Evolutionary conservation across 305 asterid species (phyloP).

Genomic region (Fraxinus platypoda): DNA sequence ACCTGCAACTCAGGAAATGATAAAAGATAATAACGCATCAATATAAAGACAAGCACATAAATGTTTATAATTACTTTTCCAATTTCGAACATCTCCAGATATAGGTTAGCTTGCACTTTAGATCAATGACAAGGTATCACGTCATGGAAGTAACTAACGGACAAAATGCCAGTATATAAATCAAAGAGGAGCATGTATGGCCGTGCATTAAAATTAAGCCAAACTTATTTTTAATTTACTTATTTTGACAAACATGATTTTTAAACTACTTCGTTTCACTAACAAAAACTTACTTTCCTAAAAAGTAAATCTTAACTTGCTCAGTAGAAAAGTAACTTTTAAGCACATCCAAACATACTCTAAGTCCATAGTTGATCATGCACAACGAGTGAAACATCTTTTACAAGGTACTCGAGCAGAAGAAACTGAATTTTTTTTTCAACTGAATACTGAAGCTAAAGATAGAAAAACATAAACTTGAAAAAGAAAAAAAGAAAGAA

Average conservation of each 20-base stretch:
- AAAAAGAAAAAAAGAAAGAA: not conserved
- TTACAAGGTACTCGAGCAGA: not conserved
- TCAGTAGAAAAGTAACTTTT: not conserved
- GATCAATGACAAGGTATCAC: not conserved
- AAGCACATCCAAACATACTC: not conserved
- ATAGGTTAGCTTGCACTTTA: not conserved
- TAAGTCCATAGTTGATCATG: not conserved
- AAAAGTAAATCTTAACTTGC: not conserved
- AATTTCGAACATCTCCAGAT: not conserved
- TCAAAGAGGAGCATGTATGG: not conserved
- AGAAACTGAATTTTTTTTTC: not conserved
- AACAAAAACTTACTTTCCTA: not conserved
- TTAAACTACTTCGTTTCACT: not conserved
- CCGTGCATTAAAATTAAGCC: not conserved
- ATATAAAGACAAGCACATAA: not conserved
- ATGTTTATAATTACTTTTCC: not conserved
- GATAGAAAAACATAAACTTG: not conserved
- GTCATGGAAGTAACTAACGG: not conserved
- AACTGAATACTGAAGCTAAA: not conserved
- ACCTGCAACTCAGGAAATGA: conserved; percentile 39
- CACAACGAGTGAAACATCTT: not conserved
- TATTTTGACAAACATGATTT: not conserved
- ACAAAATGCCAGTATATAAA: not conserved
- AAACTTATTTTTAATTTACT: not conserved
- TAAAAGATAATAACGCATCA: not conserved